A percentile compares a stretch with the other conserved stretches of the same genome.
Conservation (phyloP, 768 basidiomycete species). For the Fibroporia radiculosa region DNA sequence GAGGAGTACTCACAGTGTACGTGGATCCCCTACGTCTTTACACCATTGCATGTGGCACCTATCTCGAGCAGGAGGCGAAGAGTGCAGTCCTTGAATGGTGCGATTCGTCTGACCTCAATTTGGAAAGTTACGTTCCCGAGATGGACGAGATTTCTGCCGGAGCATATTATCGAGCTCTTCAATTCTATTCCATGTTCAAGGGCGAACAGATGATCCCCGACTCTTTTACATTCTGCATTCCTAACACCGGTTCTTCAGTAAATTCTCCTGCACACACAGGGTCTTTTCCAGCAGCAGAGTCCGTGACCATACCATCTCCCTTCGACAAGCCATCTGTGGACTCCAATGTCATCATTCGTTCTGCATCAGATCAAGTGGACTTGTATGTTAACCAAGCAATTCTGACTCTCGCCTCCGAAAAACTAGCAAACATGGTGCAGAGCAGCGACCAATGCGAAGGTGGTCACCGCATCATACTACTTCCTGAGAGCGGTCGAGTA, state of each 20-base stretch:
- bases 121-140: background rate
- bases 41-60: background rate
- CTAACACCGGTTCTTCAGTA: background rate
- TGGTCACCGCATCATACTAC: background rate
- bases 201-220: background rate
- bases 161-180: slow-evolving; percentile 3
- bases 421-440: slow-evolving; percentile 45
- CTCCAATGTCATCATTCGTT: slow-evolving; percentile 1
- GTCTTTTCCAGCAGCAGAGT: slow-evolving; percentile 21
- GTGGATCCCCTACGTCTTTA: slow-evolving; percentile 2
- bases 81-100: slow-evolving; percentile 4
- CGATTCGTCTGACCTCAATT: background rate
- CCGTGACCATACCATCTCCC: slow-evolving; percentile 8
- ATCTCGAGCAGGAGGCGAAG: slow-evolving; percentile 1
- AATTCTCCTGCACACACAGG: slow-evolving; percentile 16
- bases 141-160: slow-evolving; percentile 2
- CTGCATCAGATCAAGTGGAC: slow-evolving; percentile 30
- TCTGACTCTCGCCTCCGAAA: slow-evolving; percentile 46
- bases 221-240: background rate
- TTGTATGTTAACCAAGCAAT: slow-evolving; percentile 50
- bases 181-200: slow-evolving; percentile 1
- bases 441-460: background rate
- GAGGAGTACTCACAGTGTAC: background rate
- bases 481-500: slow-evolving; percentile 10
- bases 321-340: slow-evolving; percentile 1